Conservation (phyloP, 2,329 filamentous ascomycete species). For the Phialophora tarda region DNA sequence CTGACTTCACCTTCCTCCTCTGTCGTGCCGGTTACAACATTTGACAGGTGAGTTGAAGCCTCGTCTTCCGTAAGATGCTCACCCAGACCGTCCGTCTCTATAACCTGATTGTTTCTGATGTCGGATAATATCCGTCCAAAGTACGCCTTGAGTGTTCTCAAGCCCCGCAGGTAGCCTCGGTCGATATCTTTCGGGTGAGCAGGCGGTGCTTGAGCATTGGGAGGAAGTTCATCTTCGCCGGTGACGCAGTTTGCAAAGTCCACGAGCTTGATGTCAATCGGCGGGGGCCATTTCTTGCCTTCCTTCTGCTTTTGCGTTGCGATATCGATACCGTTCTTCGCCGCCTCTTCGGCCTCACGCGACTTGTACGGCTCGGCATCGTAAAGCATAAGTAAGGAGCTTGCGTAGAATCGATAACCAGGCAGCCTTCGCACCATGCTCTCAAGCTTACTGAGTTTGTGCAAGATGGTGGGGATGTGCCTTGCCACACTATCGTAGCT, state of each 20-base stretch:
- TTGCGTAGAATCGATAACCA: conserved; percentile 93
- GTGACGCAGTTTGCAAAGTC: conserved; percentile 98
- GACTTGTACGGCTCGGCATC: conserved; percentile 72
- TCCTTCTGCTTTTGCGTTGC: conserved; percentile 38
- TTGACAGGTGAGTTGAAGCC: conserved; percentile 16
- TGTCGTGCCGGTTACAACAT: conserved; percentile 17
- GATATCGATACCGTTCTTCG: conserved; percentile 36
- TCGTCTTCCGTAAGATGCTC: conserved; percentile 40
- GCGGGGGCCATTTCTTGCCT: conserved; percentile 45
- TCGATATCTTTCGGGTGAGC: conserved; percentile 80
- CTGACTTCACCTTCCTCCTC: conserved; percentile 37
- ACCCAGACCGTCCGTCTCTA: conserved; percentile 53
- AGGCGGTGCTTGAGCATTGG: conserved; percentile 74
- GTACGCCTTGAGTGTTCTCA: conserved; percentile 78
- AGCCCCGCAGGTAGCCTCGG: conserved; percentile 83
- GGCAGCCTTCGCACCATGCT: conserved; percentile 78
- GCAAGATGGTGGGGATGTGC: conserved; percentile 85
- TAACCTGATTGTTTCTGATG: conserved; percentile 56
- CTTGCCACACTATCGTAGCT: conserved; percentile 78
- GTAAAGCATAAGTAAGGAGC: conserved; percentile 92
- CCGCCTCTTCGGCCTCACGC: conserved; percentile 37
- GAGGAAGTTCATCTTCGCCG: conserved; percentile 70
- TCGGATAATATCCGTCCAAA: conserved; percentile 88
- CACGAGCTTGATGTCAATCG: conserved; percentile 94
- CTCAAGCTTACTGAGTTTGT: conserved; percentile 83